Base-by-base conservation (phyloP, 257 asterid genomes). In the Hygrophila difformis region DNA sequence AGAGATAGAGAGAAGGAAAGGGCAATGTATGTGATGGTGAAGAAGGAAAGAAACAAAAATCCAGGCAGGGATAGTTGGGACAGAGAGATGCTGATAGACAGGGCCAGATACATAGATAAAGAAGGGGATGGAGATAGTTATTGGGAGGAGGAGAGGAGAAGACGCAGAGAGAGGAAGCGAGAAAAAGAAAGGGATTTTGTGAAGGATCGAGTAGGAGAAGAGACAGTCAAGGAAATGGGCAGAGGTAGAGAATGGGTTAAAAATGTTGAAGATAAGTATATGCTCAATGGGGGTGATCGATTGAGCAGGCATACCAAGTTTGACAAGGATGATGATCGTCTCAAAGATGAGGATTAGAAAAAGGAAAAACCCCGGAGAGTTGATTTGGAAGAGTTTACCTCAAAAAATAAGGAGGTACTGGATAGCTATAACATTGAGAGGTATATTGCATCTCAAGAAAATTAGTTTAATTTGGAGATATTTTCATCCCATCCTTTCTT, bases 301-400 rank as follows among this genome's bases (percentile, higher is more conserved):
- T 20, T 51, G 44, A 58, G 67, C 47, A 60, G 72, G n/a, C n/a
- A n/a, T n/a, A n/a, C n/a, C n/a, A n/a, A n/a, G n/a, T n/a, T n/a
- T 53, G 75, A 74, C 54, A 67, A 78, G 56, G 61, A 57, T 57
- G 51, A 35, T 45, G 78, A 66, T 66, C 70, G 51, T 69, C 87
- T 69, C 67, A 59, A 45, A 60, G 72, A 59, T 78, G 83, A 62
- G n/a, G 60, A 78, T 63, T 62, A 67, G 41, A 81, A 66, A 42
- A 60, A 67, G 53, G 81, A 78, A 35, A 65, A 72, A 55, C 19
- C 45, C n/a, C 70, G 56, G 66, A 63, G 55, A 67, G 69, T 35
- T 37, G 69, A 65, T 24, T 6, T 24, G 17, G 79, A 59, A 44
- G 68, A 54, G 49, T 39, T 26, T 18, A 57, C 56, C 56, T 49